Base-by-base conservation (phyloP, 225 moss, liverwort and hornwort species). In the Polytrichum formosum region DNA sequence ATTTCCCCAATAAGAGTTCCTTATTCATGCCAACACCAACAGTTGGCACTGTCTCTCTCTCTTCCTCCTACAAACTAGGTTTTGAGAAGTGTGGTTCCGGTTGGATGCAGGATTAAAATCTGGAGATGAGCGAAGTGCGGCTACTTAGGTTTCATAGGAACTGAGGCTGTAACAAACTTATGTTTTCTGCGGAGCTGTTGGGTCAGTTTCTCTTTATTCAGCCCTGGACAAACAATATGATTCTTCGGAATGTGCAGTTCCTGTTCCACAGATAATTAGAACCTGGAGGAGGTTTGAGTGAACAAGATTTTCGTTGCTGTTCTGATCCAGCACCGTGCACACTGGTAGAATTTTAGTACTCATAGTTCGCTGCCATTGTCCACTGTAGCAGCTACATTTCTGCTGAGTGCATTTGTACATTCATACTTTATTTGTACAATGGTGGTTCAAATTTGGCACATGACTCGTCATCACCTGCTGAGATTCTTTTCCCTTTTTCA, bases 341-440 rank as follows among this genome's bases (percentile, higher is more conserved):
- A 76, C 76, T 75, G 78, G 71, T 81, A 83, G 81, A 72, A 78
- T 75, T 80, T 69, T 78, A 78, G 80, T 68, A 78, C 72, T 71
- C 20, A 46, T 83, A 87, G 83, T 73, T 37, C 77, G 73, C 76
- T 81, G 77, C 82, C 77, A 82, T 86, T 80, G 54, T 67, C 7
- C 67, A 80, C 75, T 79, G 78, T 74, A 74, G 76, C 81, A 71
- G 76, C 75, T 87, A 81, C 71, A 72, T 75, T 71, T 67, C 73
- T 80, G 68, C 80, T 73, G 67, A 72, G 74, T 81, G 81, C 80
- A 73, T 81, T 78, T 87, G 83, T 87, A 87, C 87, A 87, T 87
- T 87, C 83, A 80, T 69, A 74, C 74, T 66, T 68, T 67, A 70
- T 63, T 21, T 61, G 76, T 63, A 76, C 81, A 78, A 79, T 81